Evolutionary conservation across 2,329 filamentous ascomycete genomes (phyloP).

Genomic region (Fusarium sp.): DNA sequence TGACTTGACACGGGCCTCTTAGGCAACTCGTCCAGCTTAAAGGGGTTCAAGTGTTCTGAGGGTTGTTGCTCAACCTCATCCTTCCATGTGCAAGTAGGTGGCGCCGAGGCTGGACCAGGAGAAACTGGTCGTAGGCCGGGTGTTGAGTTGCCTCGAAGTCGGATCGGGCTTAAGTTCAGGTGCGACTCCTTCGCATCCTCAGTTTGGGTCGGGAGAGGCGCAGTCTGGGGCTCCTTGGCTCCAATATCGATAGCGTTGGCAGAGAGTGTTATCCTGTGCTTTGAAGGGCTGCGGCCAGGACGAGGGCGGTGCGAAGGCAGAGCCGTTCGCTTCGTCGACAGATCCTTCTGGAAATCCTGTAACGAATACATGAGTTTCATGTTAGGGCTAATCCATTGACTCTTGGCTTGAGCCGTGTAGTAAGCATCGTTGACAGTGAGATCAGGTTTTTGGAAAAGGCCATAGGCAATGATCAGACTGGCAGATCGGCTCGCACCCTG

Average conservation of each 20-base stretch:
- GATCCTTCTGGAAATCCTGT: conserved; percentile 80
- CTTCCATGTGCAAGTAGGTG: conserved; percentile 70
- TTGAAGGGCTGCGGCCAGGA: conserved; percentile 65
- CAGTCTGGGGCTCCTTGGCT: conserved; percentile 69
- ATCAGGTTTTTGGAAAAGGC: conserved; percentile 80
- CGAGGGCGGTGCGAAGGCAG: conserved; percentile 61
- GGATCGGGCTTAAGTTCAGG: conserved; percentile 55
- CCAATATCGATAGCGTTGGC: conserved; percentile 66
- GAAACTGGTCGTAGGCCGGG: conserved; percentile 63
- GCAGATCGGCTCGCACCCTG: conserved; percentile 88
- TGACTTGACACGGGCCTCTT: conserved; percentile 53
- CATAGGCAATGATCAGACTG: conserved; percentile 87
- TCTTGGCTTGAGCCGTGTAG: conserved; percentile 81
- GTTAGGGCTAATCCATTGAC: conserved; percentile 89
- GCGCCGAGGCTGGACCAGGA: conserved; percentile 74
- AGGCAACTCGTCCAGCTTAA: conserved; percentile 42
- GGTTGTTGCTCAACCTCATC: conserved; percentile 57
- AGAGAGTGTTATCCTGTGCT: conserved; percentile 70
- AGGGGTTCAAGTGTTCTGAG: conserved; percentile 27
- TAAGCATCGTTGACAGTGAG: conserved; percentile 86
- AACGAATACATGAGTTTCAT: conserved; percentile 93
- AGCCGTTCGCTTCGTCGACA: conserved; percentile 62
- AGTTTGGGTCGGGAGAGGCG: conserved; percentile 67
- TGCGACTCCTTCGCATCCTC: conserved; percentile 53
- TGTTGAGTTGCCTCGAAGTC: conserved; percentile 65